Conservation (phyloP, 192 early-diverging fungal species). For the Entomortierella chlamydospora region DNA sequence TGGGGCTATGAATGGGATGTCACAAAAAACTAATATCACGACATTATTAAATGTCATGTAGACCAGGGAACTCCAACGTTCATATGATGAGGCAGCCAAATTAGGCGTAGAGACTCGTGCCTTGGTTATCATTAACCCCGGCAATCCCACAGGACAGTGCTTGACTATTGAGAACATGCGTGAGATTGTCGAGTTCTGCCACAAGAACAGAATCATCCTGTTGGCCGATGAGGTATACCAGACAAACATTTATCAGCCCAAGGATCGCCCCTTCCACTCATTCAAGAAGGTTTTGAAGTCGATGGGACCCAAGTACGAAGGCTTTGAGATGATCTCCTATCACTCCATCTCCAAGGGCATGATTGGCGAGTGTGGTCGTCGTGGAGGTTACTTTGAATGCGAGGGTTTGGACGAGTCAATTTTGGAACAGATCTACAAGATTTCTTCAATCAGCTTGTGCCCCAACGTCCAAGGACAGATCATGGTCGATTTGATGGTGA, state of each 20-base stretch:
- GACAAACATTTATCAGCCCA: constrained; percentile 90
- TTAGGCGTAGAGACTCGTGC: constrained; percentile 91
- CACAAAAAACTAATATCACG: no score
- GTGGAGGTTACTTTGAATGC: constrained; percentile 98
- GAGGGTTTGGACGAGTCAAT: constrained; percentile 80
- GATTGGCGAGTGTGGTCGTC: constrained; percentile 97
- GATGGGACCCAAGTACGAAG: constrained; percentile 75
- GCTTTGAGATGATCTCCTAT: constrained; percentile 94
- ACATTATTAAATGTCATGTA: no score
- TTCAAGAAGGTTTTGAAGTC: constrained; percentile 94
- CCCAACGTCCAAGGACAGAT: constrained; percentile 96
- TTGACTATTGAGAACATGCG: constrained; percentile 85
- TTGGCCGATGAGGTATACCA: constrained; percentile 99
- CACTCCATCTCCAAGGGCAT: constrained; percentile 98
- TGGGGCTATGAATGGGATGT: no score
- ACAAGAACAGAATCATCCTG: constrained; percentile 82
- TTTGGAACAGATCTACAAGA: constrained; percentile 91
- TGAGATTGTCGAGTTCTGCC: constrained; percentile 91
- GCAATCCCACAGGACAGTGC: constrained; percentile 97
- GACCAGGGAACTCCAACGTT: constrained; percentile 68
- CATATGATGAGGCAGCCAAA: constrained; percentile 71
- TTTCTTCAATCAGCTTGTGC: constrained; percentile 92
- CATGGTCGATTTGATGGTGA: constrained; percentile 94
- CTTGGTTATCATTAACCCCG: constrained; percentile 97
- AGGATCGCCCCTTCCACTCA: constrained; percentile 89